Evolutionary conservation across 2,329 filamentous ascomycete species (phyloP).

Genomic region (Aspergillus thermomutatus): DNA sequence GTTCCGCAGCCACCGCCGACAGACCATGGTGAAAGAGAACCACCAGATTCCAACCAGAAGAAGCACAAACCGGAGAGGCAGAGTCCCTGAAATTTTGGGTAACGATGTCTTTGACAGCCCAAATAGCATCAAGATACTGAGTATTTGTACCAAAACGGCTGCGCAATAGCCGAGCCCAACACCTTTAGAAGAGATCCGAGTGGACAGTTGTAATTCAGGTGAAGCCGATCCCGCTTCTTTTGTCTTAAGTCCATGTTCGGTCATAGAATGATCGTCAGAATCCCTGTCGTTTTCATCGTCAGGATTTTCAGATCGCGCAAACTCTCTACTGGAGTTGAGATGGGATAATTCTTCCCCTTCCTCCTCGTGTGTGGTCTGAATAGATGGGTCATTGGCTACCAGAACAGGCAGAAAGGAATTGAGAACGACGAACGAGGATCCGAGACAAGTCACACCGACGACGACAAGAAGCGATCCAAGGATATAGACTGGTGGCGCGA

Average conservation of each 20-base stretch:
- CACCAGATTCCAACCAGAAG: constrained; percentile 85
- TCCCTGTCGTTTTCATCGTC: constrained; percentile 23
- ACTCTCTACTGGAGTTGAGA: constrained; percentile 16
- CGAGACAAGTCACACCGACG: constrained; percentile 82
- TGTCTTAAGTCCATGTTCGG: constrained; percentile 1
- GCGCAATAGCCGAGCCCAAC: constrained; percentile 87
- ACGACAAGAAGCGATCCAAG: constrained; percentile 77
- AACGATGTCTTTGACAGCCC: constrained; percentile 36
- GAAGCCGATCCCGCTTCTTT: constrained; percentile 30
- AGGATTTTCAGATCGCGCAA: background rate
- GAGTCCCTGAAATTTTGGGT: constrained; percentile 64
- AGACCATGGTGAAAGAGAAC: constrained; percentile 79
- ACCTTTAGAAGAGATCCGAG: constrained; percentile 80
- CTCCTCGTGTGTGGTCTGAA: constrained; percentile 28
- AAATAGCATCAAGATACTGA: constrained; percentile 72
- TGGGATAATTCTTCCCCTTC: constrained; percentile 24
- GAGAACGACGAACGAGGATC: constrained; percentile 83
- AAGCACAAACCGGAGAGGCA: constrained; percentile 76
- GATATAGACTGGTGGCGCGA: constrained; percentile 71
- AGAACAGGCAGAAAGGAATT: constrained; percentile 89
- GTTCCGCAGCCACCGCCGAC: constrained; percentile 75
- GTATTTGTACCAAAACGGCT: constrained; percentile 75
- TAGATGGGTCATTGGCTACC: constrained; percentile 71
- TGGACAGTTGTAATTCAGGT: constrained; percentile 74
- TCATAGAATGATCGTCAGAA: constrained; percentile 11